Base-by-base conservation (phyloP, 371 early-diverging fungal genomes). In the Rhizopus stolonifer region DNA sequence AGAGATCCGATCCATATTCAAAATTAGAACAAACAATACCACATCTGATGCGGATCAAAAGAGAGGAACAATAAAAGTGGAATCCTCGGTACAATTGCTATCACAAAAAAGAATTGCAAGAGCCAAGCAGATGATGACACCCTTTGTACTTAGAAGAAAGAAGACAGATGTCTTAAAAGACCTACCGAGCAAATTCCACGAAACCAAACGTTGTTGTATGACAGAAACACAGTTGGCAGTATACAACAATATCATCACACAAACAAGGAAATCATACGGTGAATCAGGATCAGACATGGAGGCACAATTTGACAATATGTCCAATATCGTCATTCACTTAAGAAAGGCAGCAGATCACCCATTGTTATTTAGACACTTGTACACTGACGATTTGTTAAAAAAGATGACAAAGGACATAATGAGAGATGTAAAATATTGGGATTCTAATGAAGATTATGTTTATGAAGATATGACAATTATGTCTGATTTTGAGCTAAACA, bases 281-380 rank as follows among this genome's bases (percentile, higher is more conserved):
- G 46, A 52, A 26, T 52, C 53, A 0, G 32, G 52, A 29, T 29
- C 31, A 8, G 58, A 61, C 11, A 60, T 58, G 66, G 21, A 42
- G 15, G 56, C 60, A 4, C 53, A 55, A 21, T 61, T 64, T 33
- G 65, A 62, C 2, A 54, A 60, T 21, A 60, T 88, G 61, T 74
- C 75, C 4, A 90, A 90, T 47, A 70, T 85, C 9, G 62, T 94
- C 22, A 89, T 93, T 83, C 77, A 91, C 48, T 74, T 95, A 52
- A 79, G 95, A 21, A 95, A 95, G 60, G 89, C 86, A 0, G 86
- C 93, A 11, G 85, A 87, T 52, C 95, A 95, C 56, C 95, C 93
- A 3, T 63, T 95, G 58, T 68, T 95, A 5, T 76, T 90, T 58
- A 73, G 95, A 29, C 62, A 80, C 38, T 52, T 71, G 3, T 95